Percentiles rank a stretch among this genome's conserved stretches.
Conservation (phyloP, 108 stramenopile species). For the Cyclotella kingstonii region DNA sequence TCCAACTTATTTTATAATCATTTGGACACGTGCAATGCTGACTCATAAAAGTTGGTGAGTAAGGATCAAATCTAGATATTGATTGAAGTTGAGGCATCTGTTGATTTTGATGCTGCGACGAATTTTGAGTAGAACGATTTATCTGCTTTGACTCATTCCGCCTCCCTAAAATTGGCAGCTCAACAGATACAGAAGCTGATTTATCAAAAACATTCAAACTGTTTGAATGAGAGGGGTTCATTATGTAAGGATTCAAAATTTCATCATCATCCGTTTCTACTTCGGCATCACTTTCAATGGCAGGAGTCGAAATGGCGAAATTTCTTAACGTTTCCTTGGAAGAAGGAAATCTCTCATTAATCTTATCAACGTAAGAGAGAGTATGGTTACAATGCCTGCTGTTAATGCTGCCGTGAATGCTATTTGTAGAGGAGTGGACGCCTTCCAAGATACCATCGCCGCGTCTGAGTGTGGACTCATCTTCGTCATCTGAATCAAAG, state of each 20-base stretch:
- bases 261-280: conserved; percentile 20
- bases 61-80: conserved; percentile 27
- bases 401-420: conserved; percentile 1
- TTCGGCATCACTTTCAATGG: conserved; percentile 7
- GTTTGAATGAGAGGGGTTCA: conserved; percentile 20
- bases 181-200: background rate
- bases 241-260: conserved; percentile 35
- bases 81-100: background rate
- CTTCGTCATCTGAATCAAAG: conserved; percentile 18
- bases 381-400: background rate
- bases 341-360: background rate
- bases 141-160: background rate
- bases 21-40: background rate
- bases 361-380: background rate
- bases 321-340: background rate
- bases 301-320: background rate
- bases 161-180: background rate
- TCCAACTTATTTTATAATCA: background rate
- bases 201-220: background rate
- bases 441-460: too few species aligned
- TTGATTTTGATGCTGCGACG: background rate
- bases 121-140: background rate
- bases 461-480: background rate
- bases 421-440: conserved; percentile 4
- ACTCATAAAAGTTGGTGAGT: conserved; percentile 7